Evolutionary conservation across 768 basidiomycete species (phyloP).

Genomic region (Mycena vulgaris): DNA sequence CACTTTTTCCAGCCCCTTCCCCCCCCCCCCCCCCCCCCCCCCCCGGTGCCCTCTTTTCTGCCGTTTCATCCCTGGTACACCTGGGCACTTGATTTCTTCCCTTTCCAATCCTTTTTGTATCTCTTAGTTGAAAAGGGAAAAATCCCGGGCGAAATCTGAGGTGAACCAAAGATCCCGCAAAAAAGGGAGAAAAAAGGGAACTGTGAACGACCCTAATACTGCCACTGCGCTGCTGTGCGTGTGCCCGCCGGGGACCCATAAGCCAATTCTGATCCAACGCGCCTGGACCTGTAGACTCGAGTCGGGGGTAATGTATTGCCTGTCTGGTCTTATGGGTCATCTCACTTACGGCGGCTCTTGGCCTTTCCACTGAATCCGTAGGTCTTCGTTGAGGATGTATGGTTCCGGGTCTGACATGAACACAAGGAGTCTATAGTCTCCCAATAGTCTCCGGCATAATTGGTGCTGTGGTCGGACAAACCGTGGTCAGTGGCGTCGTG

Average conservation of each 20-base stretch:
- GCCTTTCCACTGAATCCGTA: neutral
- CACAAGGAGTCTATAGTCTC: neutral
- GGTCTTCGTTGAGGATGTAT: neutral
- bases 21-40: no score
- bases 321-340: neutral
- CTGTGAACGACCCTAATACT: no score
- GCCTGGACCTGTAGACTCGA: neutral
- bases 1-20: no score
- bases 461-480: neutral
- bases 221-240: slow-evolving; percentile 5
- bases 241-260: neutral
- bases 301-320: slow-evolving; percentile 3
- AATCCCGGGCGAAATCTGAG: no score
- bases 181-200: no score
- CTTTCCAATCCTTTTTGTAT: no score
- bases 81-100: no score
- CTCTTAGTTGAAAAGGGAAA: no score
- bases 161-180: no score
- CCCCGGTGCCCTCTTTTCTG: no score
- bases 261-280: neutral
- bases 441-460: neutral
- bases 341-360: neutral
- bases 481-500: neutral
- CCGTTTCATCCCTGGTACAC: no score
- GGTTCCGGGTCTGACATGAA: neutral